Conservation (phyloP, 495 filamentous ascomycete genomes). For the Diplogelasinospora grovesii region DNA sequence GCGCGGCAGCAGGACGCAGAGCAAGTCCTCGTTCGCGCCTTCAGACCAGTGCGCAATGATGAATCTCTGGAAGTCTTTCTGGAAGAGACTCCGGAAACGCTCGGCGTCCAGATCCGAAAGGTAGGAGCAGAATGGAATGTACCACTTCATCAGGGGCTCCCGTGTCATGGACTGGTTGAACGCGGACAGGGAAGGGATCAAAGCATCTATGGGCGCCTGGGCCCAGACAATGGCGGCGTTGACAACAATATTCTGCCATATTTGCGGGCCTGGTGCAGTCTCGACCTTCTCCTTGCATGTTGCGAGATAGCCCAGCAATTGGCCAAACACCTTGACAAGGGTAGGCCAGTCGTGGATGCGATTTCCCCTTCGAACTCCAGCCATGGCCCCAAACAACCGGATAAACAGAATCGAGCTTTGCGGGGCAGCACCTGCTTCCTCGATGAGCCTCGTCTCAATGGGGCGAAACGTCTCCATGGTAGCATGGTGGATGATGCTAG, state of each 20-base stretch:
- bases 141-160: conserved; percentile 57
- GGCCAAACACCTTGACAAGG: conserved; percentile 51
- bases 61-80: conserved; percentile 80
- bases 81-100: conserved; percentile 67
- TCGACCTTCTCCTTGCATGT: conserved; percentile 27
- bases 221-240: conserved; percentile 65
- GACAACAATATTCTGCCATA: conserved; percentile 51
- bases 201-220: conserved; percentile 69
- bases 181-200: conserved; percentile 59
- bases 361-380: conserved; percentile 68
- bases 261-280: conserved; percentile 34
- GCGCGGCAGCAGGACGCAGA: conserved; percentile 63
- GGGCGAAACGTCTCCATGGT: conserved; percentile 60
- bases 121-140: conserved; percentile 77
- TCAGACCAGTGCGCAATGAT: conserved; percentile 64
- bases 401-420: conserved; percentile 45
- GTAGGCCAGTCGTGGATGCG: conserved; percentile 67
- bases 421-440: conserved; percentile 33
- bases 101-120: conserved; percentile 66
- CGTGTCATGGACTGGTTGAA: conserved; percentile 58
- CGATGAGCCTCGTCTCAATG: conserved; percentile 49
- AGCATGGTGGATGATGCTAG: conserved; percentile 75
- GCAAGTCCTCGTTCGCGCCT: conserved; percentile 53
- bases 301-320: conserved; percentile 44
- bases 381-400: conserved; percentile 58